Percentiles rank a stretch among this genome's conserved stretches.
These are phyloP conservation scores for Ascochyta lentis DNA, from an alignment of 2,329 filamentous ascomycete genomes.

Conservation along the genomic window DNA sequence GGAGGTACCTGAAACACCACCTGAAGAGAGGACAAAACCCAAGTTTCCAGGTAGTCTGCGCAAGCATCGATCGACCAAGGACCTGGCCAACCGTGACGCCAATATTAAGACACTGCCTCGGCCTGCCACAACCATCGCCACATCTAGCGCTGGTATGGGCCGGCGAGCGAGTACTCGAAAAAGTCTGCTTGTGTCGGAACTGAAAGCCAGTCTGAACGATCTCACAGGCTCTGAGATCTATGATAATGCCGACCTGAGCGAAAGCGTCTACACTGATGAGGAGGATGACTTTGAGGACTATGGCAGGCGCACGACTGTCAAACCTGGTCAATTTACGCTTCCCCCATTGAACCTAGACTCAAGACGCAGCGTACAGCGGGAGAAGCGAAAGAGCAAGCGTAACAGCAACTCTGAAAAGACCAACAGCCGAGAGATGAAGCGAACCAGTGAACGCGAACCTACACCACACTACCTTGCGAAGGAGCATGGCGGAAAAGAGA, in stretches of 20 bases:
- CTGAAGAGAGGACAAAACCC: slow-evolving; percentile 13
- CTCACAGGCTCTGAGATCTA: slow-evolving; percentile 36
- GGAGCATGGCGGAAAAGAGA: slow-evolving; percentile 44
- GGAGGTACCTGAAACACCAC: slow-evolving; percentile 20
- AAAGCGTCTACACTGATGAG: slow-evolving; percentile 40
- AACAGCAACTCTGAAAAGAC: slow-evolving; percentile 18
- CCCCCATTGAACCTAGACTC: slow-evolving; percentile 32
- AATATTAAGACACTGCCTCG: slow-evolving; percentile 25
- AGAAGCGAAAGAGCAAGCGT: slow-evolving; percentile 25
- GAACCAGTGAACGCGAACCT: slow-evolving; percentile 35
- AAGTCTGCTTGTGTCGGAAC: slow-evolving; percentile 28
- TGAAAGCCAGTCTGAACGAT: slow-evolving; percentile 36
- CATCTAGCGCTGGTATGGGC: slow-evolving; percentile 9
- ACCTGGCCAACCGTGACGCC: slow-evolving; percentile 17
- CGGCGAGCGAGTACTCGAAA: slow-evolving; percentile 27
- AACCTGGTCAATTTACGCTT: slow-evolving; percentile 28
- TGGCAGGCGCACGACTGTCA: slow-evolving; percentile 30
- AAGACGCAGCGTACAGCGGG: slow-evolving; percentile 12
- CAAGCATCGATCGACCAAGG: slow-evolving; percentile 25
- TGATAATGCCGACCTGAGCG: slow-evolving; percentile 40
- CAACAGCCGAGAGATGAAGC: slow-evolving; percentile 30
- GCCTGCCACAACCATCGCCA: slow-evolving; percentile 23
- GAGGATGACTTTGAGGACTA: slow-evolving; percentile 38
- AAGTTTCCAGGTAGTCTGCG: slow-evolving; percentile 36
- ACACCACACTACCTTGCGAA: slow-evolving; percentile 31